Base-by-base conservation (phyloP, 805 yeast genomes). In the Saccharomycopsis sp. region DNA sequence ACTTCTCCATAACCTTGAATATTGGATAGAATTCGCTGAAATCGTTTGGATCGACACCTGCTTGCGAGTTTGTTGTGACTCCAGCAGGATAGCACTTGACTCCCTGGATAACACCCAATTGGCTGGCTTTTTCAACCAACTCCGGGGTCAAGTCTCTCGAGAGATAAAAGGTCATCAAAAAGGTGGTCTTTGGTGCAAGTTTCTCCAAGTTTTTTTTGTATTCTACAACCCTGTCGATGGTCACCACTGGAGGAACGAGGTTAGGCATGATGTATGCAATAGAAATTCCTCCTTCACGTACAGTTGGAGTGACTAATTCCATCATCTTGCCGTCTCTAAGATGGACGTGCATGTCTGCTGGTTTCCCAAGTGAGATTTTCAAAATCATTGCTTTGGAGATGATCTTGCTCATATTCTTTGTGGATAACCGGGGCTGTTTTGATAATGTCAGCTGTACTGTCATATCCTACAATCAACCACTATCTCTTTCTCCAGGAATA, bases 61-160 rank as follows among this genome's bases (percentile, higher is more conserved):
- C 88, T 53, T 80, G 72, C 8, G 97, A 90, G 74, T 94, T 94
- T 46, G 99, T 94, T n/a, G 99, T 94, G 34, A 94, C 99, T 51
- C 99, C 99, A 1, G 98, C 97, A 48, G 99, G 99, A 70, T 94
- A 94, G 70, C 97, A 91, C 71, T 94, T 94, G 64, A 94, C 89
- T 57, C 99, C 99, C 34, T 83, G 77, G 57, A 92, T 83, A 44
- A 82, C 83, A 1, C 84, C 84, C 16, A 72, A 66, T 57, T 76
- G 68, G 5, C 91, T 95, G 40, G 97, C 98, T 62, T 82, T 80
- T 56, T 81, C 83, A 57, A 94, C 85, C 47, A 90, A 75, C 63
- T 89, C 95, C 0, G 98, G 97, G 1, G 97, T 89, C 62, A 94
- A 75, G 0, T 83, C 87, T 56, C 79, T 82, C 54, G 87, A 80